These are phyloP conservation scores for Aspergillus pseudotamarii DNA, from an alignment of 2,329 filamentous ascomycete genomes.

Conservation along the genomic window DNA sequence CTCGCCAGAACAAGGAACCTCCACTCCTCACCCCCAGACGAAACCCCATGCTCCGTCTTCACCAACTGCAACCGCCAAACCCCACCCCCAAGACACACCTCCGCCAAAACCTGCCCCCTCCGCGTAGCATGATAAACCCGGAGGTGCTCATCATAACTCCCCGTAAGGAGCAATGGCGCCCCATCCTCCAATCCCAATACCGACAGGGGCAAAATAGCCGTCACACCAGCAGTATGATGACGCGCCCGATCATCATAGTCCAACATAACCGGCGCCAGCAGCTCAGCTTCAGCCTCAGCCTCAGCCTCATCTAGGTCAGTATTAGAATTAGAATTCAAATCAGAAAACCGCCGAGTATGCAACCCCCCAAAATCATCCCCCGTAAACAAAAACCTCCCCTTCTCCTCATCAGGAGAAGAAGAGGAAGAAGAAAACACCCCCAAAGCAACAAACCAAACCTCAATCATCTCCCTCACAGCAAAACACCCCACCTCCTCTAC, in stretches of 20 bases:
- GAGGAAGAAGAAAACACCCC: constrained; percentile 23
- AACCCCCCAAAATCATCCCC: constrained; percentile 44
- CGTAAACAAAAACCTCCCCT: constrained; percentile 37
- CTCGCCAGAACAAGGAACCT: constrained; percentile 70
- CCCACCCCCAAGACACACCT: constrained; percentile 71
- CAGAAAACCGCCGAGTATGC: constrained; percentile 30
- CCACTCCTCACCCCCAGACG: constrained; percentile 8
- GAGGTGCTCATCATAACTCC: constrained; percentile 87
- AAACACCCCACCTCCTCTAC: constrained; percentile 31
- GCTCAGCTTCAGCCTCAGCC: neutral
- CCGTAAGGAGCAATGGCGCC: constrained; percentile 70
- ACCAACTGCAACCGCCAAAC: constrained; percentile 81
- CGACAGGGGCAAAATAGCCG: constrained; percentile 75
- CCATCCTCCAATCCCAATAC: constrained; percentile 39
- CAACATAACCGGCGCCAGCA: constrained; percentile 20
- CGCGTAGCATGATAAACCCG: constrained; percentile 57
- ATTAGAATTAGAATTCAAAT: no score
- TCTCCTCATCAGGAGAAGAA: neutral
- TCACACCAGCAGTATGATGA: constrained; percentile 80
- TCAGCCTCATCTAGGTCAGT: no score
- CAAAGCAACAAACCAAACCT: constrained; percentile 45
- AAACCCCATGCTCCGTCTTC: constrained; percentile 6
- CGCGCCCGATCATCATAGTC: constrained; percentile 52
- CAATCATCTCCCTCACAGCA: constrained; percentile 36
- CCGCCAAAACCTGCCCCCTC: constrained; percentile 58